A percentile compares a stretch with the other conserved stretches of the same genome.
phyloP scores from a whole-genome alignment of 371 early-diverging fungal species.

The Mucor saturninus region DNA sequence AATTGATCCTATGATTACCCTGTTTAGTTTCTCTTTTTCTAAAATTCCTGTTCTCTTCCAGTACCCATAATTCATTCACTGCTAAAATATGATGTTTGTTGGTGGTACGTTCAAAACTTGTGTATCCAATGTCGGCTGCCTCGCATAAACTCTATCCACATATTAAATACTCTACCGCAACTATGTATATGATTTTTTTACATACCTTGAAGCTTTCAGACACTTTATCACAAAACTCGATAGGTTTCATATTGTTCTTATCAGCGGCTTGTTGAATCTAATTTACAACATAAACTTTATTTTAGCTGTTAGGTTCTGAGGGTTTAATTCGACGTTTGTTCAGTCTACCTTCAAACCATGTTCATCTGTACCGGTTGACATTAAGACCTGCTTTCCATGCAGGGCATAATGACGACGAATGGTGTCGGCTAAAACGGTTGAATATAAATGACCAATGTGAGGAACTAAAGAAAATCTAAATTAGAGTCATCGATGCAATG shows the following conservation, averaged over 20 bases:
- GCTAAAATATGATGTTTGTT: constrained; percentile 73
- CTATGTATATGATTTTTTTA: too few relatives aligned
- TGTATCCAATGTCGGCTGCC: constrained; percentile 75
- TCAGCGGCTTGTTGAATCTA: constrained; percentile 93
- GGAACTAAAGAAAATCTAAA: constrained; percentile 60
- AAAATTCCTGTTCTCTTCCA: not conserved
- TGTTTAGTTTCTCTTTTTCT: not conserved
- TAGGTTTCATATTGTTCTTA: constrained; percentile 60
- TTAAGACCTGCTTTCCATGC: constrained; percentile 62
- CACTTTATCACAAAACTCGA: constrained; percentile 79
- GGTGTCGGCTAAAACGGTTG: constrained; percentile 86
- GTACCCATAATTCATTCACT: constrained; percentile 80
- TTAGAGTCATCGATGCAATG: not conserved
- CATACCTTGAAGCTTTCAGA: constrained; percentile 78
- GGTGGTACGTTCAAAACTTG: constrained; percentile 90
- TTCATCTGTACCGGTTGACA: constrained; percentile 94
- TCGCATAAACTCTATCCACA: constrained; percentile 61
- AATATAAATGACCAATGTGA: constrained; percentile 95
- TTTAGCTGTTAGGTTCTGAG: not conserved
- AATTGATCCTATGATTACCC: constrained; percentile 57
- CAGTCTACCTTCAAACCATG: constrained; percentile 88
- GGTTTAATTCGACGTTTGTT: too few relatives aligned
- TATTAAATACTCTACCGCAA: not conserved
- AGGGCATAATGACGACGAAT: constrained; percentile 76
- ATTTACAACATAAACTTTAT: not conserved